Evolutionary conservation across 306 rosid species (phyloP), one percentile per base, ranked within the genome.

Genomic region (Glycine latifolia): DNA sequence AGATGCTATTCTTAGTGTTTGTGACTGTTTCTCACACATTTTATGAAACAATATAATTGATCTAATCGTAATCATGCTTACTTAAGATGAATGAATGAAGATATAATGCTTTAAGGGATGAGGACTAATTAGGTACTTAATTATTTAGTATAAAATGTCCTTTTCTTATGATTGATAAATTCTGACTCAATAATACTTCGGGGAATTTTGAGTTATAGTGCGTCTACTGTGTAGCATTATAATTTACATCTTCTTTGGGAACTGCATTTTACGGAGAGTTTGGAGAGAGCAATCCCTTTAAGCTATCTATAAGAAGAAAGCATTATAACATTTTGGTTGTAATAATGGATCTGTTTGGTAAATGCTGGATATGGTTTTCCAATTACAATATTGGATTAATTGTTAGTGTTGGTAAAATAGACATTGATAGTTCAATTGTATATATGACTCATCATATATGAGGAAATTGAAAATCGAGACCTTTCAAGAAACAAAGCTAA

Each of bases 321-420:
- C 14, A 6, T 72, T 17, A 20, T 56, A 17, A 67, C 26, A 15
- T 63, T 76, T 70, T 75, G 55, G 56, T 81, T 76, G 10, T 14
- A 41, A 55, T 79, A 66, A 8, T 67, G 69, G 80, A 80, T 79
- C 69, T 46, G 81, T 77, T 82, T 68, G 85, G 80, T 82, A 79
- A 73, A 20, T 77, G 89, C 4, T 77, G 54, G 77, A 83, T 72
- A 62, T 76, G 52, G 78, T 77, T 83, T 76, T 78, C 71, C 70
- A 67, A 79, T 70, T 10, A 33, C 55, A 17, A 26, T 1, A 14
- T 67, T 43, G 73, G 70, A 68, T 69, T n/a, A n/a, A n/a, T n/a
- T 54, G 54, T 10, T 73, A 33, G 62, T 69, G 54, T 83, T 26
- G 31, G 31, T 26, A 26, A 26, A 26, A 26, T 0, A 26, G 31